Evolutionary conservation across 805 yeast genomes (phyloP), one percentile per base, ranked within the genome.

Genomic region (Yamadazyma akitaensis): DNA sequence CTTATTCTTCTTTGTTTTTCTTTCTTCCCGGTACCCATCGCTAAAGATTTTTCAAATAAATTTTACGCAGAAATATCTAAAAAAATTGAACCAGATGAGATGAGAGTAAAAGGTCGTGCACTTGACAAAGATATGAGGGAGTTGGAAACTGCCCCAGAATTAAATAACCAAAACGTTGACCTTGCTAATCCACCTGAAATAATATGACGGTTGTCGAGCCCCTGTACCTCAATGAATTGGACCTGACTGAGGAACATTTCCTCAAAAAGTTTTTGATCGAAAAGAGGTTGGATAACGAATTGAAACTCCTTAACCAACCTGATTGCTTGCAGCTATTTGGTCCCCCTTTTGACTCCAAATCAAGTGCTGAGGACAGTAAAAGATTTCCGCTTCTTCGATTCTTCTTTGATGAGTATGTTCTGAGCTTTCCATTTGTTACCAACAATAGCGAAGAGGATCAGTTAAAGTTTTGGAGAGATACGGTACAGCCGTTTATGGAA

Each of bases 11-110:
- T 84, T 59, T 76, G 77, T 65, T 86, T 87, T 68, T 92, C 99
- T 60, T 90, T 94, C 75, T 92, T 92, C 47, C 81, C 91, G 25
- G 90, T 85, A 62, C 97, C 98, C 99, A 92, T 92, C 26, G 30
- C 32, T 31, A 14, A 25, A 12, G 39, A 21, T 24, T 28, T 28
- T 28, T 28, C 32, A 28, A 39, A n/a, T 24, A n/a, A 31, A 35
- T 42, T 46, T 41, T 31, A 18, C 32, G 17, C 28, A 40, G 26
- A 30, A 30, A 21, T 26, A 14, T 26, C n/a, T 28, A 28, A 28
- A 28, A 28, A 28, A 28, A 28, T 5, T 9, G 5, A 21, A 21
- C n/a, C n/a, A 42, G 51, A 48, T 41, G 51, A 40, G 47, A 42
- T 30, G 43, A 36, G 42, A n/a, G 11, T n/a, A 14, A 25, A n/a